These are phyloP conservation scores for Arabidopsis arenosa DNA, from an alignment of 345 rosid genomes.

Conservation along the genomic window DNA sequence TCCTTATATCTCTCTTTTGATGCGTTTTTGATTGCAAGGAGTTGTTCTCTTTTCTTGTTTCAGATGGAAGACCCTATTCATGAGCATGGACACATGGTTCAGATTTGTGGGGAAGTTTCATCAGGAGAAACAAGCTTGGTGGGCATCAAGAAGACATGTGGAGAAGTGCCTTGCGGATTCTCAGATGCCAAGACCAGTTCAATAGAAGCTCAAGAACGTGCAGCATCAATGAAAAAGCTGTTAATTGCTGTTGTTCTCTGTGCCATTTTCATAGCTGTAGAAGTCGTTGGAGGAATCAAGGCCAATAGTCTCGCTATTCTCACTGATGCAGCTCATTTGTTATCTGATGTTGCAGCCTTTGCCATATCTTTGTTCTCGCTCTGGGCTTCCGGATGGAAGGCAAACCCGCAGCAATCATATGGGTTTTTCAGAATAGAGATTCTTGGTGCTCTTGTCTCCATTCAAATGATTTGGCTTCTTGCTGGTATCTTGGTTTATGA, in stretches of 20 bases:
- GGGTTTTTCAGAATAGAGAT: conserved; percentile 66
- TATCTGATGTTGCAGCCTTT: conserved; percentile 71
- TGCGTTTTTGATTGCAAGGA: background rate
- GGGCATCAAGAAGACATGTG: background rate
- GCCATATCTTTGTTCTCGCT: conserved; percentile 65
- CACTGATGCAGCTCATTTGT: conserved; percentile 68
- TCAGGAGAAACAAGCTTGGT: conserved; percentile 4
- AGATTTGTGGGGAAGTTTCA: conserved; percentile 13
- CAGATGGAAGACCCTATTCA: conserved; percentile 19
- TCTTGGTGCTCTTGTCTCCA: conserved; percentile 65
- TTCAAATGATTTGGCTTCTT: conserved; percentile 68
- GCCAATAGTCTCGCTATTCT: conserved; percentile 69
- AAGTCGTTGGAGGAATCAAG: conserved; percentile 64
- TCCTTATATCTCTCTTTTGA: background rate
- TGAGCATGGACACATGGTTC: conserved; percentile 30
- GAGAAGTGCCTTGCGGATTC: background rate
- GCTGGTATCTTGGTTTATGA: conserved; percentile 66
- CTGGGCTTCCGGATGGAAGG: conserved; percentile 75
- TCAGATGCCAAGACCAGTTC: background rate
- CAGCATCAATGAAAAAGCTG: conserved; percentile 45
- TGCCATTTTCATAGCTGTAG: conserved; percentile 33
- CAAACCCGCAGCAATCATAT: conserved; percentile 61
- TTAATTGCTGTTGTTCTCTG: conserved; percentile 11
- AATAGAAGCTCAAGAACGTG: conserved; percentile 19
- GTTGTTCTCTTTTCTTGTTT: background rate